Evolutionary conservation across 495 filamentous ascomycete species (phyloP).

Genomic region (Penicillium daleae): DNA sequence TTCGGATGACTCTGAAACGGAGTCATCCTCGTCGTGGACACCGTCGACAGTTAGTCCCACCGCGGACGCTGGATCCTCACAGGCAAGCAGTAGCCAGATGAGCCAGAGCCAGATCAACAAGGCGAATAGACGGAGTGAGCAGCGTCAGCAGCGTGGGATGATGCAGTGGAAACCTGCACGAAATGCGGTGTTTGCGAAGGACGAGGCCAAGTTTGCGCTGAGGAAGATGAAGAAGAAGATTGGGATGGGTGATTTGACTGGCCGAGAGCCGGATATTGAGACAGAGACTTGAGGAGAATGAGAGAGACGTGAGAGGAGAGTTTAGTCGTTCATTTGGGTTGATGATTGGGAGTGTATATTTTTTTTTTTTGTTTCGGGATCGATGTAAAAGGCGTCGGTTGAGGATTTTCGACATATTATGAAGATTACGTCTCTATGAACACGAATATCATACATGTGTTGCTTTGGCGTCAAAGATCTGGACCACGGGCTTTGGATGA

Average conservation of each 20-base stretch:
- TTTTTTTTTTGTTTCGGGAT: neutral
- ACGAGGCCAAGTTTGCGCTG: slow-evolving; percentile 54
- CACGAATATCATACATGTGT: neutral
- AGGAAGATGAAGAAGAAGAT: slow-evolving; percentile 52
- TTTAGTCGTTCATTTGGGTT: neutral
- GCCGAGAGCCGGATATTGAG: slow-evolving; percentile 56
- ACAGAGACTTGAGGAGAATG: slow-evolving; percentile 47
- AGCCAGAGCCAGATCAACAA: slow-evolving; percentile 31
- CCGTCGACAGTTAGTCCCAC: slow-evolving; percentile 26
- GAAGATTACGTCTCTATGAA: slow-evolving; percentile 2
- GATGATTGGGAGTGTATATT: neutral
- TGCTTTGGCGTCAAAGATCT: neutral
- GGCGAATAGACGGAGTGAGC: slow-evolving; percentile 51
- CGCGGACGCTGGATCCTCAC: slow-evolving; percentile 19
- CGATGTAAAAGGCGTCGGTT: neutral
- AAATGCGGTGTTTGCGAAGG: slow-evolving; percentile 54
- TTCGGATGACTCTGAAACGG: slow-evolving; percentile 18
- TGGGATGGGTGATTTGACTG: slow-evolving; percentile 48
- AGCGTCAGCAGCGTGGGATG: slow-evolving; percentile 54
- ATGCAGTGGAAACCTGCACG: slow-evolving; percentile 61
- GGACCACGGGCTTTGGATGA: neutral
- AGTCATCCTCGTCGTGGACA: slow-evolving; percentile 15
- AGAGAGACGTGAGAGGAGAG: neutral
- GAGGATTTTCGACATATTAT: slow-evolving; percentile 1
- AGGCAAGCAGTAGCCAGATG: slow-evolving; percentile 17